Evolutionary conservation across 2,329 filamentous ascomycete species (phyloP).

Genomic region (Curvularia spicifera): DNA sequence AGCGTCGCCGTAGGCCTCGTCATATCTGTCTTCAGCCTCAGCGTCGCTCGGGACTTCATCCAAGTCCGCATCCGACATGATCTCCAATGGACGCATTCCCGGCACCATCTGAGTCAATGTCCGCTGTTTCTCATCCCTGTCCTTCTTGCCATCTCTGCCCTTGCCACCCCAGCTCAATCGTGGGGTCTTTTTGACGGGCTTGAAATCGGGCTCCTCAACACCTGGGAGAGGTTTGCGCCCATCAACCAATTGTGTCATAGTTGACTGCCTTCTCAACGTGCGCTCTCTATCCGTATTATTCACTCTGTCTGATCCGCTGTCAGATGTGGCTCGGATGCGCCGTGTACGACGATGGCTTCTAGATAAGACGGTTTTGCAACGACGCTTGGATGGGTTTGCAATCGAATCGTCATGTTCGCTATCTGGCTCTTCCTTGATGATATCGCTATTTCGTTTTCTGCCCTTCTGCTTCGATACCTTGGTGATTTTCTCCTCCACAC

Average conservation of each 20-base stretch:
- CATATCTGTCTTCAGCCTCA: conserved; percentile 24
- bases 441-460: conserved; percentile 28
- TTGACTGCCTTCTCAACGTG: conserved; percentile 41
- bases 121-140: conserved; percentile 33
- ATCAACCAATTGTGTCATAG: conserved; percentile 45
- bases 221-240: conserved; percentile 32
- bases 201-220: conserved; percentile 33
- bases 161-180: conserved; percentile 32
- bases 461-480: conserved; percentile 12
- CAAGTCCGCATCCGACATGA: conserved; percentile 29
- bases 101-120: conserved; percentile 48
- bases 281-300: conserved; percentile 9
- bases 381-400: conserved; percentile 28
- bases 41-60: conserved; percentile 25
- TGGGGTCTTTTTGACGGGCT: conserved; percentile 26
- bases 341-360: conserved; percentile 13
- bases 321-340: conserved; percentile 6
- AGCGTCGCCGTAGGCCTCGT: conserved; percentile 19
- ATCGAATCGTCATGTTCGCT: conserved; percentile 15
- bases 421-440: conserved; percentile 9
- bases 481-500: conserved; percentile 4
- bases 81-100: conserved; percentile 27
- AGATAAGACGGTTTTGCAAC: conserved; percentile 13
- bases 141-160: conserved; percentile 15
- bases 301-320: conserved; percentile 7